phyloP scores from a whole-genome alignment of 2,329 filamentous ascomycete genomes.

The Phaeosphaeriaceae sp. region DNA sequence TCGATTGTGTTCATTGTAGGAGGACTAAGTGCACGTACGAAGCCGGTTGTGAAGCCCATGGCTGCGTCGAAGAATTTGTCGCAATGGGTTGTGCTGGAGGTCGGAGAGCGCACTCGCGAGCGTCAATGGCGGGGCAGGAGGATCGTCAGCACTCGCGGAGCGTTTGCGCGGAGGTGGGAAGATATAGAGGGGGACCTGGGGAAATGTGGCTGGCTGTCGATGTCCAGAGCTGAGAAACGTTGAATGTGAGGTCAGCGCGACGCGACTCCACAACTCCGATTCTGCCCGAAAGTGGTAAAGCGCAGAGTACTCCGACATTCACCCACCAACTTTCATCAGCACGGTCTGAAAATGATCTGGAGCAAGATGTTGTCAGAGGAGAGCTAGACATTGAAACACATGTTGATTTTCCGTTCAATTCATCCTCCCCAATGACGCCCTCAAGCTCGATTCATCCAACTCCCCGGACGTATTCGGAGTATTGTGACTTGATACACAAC shows the following conservation, averaged over 20 bases:
- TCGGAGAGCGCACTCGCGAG: not conserved
- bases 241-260: constrained; percentile 5
- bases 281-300: not conserved
- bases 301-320: not conserved
- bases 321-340: not conserved
- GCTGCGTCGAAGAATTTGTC: not conserved
- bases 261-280: constrained; percentile 2
- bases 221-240: not conserved
- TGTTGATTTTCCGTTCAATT: no score
- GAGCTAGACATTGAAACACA: no score
- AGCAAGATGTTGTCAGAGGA: no score
- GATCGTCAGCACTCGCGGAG: not conserved
- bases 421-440: no score
- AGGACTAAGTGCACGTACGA: constrained; percentile 45
- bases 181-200: not conserved
- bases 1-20: not conserved
- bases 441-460: no score
- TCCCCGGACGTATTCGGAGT: no score
- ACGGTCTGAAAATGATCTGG: no score
- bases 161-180: not conserved
- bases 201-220: constrained; percentile 1
- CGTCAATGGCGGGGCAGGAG: not conserved
- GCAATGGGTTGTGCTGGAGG: not conserved
- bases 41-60: constrained; percentile 62
- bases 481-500: no score